Evolutionary conservation across 2,329 filamentous ascomycete genomes (phyloP).

Genomic region (Metarhizium guizhouense): DNA sequence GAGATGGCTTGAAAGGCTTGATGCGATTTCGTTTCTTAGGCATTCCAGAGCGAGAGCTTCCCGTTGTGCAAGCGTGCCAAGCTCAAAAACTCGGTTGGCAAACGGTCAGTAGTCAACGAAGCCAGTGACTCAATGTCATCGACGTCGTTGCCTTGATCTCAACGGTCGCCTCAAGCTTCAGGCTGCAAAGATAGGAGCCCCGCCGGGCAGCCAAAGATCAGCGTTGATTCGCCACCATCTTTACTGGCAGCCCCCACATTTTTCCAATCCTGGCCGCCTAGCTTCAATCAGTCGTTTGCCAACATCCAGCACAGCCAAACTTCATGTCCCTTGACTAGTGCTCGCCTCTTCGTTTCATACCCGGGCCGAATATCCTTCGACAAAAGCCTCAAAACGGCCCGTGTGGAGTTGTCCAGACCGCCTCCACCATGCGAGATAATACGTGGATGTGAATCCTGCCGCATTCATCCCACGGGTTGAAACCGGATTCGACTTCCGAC

Average conservation of each 20-base stretch:
- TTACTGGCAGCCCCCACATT: neutral
- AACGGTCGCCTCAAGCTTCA: neutral
- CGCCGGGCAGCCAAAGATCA: neutral
- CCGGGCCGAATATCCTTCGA: neutral
- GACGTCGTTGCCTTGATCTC: neutral
- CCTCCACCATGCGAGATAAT: neutral
- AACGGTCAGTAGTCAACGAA: neutral
- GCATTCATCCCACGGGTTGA: neutral
- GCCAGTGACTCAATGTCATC: no score
- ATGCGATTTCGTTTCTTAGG: constrained; percentile 53
- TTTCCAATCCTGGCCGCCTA: neutral
- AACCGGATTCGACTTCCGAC: neutral
- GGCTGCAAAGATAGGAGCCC: neutral
- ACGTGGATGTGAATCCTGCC: neutral
- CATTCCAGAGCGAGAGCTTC: constrained; percentile 33
- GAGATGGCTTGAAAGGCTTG: constrained; percentile 50
- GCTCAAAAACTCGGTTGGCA: neutral
- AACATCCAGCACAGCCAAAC: neutral
- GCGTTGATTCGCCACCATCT: neutral
- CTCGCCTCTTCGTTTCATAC: neutral
- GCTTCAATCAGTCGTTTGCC: neutral
- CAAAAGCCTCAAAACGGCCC: neutral
- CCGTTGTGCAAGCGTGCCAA: neutral
- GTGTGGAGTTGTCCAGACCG: neutral
- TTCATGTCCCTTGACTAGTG: neutral